A percentile compares a stretch with the other conserved stretches of the same genome.
phyloP scores from a whole-genome alignment of 2,329 filamentous ascomycete genomes.

The Aspergillus fructus region DNA sequence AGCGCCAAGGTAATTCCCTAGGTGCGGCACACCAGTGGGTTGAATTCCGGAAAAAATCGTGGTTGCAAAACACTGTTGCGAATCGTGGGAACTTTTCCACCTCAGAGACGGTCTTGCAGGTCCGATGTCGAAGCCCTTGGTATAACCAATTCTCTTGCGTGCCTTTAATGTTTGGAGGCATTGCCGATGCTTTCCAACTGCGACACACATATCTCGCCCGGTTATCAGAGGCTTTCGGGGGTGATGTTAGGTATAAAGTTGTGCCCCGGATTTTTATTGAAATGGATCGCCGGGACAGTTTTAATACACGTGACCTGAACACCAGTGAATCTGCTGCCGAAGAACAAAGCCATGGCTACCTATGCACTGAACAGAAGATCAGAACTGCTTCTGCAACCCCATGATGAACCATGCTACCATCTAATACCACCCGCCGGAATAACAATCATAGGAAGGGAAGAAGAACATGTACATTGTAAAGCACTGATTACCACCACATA shows the following conservation, averaged over 20 bases:
- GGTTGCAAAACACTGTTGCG: slow-evolving; percentile 8
- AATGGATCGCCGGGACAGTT: not conserved
- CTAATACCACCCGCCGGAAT: too few relatives aligned
- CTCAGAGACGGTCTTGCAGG: slow-evolving; percentile 5
- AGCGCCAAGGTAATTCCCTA: slow-evolving; percentile 94
- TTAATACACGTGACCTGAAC: not conserved
- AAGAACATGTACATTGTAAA: too few relatives aligned
- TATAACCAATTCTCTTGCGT: not conserved
- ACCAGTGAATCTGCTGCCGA: too few relatives aligned
- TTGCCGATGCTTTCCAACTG: not conserved
- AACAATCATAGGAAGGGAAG: too few relatives aligned
- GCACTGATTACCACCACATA: too few relatives aligned
- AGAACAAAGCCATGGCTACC: too few relatives aligned
- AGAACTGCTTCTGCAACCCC: too few relatives aligned
- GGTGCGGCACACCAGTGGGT: slow-evolving; percentile 87
- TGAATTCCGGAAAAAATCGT: slow-evolving; percentile 94
- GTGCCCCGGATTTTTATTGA: not conserved
- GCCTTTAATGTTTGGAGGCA: not conserved
- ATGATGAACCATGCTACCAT: too few relatives aligned
- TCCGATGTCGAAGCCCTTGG: not conserved
- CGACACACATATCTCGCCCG: not conserved
- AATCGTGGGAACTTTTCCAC: slow-evolving; percentile 13
- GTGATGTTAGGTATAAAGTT: not conserved
- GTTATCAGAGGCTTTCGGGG: not conserved
- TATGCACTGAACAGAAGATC: too few relatives aligned